Conservation (phyloP, 176 grass and related monocot genomes). For the Dactylis glomerata region DNA sequence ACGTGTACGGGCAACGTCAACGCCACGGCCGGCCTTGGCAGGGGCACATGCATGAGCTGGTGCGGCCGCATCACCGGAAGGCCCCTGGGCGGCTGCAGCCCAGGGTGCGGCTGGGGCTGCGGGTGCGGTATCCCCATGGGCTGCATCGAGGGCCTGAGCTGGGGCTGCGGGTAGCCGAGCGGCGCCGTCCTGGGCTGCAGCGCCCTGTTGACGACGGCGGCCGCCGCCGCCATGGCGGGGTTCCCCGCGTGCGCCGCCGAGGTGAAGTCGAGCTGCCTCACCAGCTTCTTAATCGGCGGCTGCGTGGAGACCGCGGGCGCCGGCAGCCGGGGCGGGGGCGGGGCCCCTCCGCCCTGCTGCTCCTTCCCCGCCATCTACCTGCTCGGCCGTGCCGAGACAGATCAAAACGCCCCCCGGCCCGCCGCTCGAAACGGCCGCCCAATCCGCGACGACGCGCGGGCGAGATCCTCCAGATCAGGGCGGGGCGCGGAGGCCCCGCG, state of each 20-base stretch:
- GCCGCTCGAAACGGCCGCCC: constrained; percentile 24
- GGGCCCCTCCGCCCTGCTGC: constrained; percentile 49
- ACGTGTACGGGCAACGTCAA: constrained; percentile 32
- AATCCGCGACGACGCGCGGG: constrained; percentile 26
- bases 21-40: constrained; percentile 9
- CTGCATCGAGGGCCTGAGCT: constrained; percentile 20
- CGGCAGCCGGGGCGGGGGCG: constrained; percentile 34
- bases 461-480: constrained; percentile 41
- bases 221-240: constrained; percentile 55
- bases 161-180: constrained; percentile 30
- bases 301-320: constrained; percentile 39
- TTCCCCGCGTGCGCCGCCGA: constrained; percentile 53
- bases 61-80: constrained; percentile 42
- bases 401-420: constrained; percentile 27
- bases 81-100: constrained; percentile 27
- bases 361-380: constrained; percentile 59
- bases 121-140: constrained; percentile 39
- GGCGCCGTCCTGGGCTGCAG: constrained; percentile 51
- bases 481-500: constrained; percentile 13
- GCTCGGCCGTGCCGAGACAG: constrained; percentile 6
- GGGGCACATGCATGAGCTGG: constrained; percentile 25
- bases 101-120: neutral
- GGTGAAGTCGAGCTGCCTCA: constrained; percentile 87
- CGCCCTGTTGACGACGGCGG: constrained; percentile 39
- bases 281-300: constrained; percentile 67